Conservation (phyloP, 2,329 filamentous ascomycete species). For the Emericellopsis cladophorae region DNA sequence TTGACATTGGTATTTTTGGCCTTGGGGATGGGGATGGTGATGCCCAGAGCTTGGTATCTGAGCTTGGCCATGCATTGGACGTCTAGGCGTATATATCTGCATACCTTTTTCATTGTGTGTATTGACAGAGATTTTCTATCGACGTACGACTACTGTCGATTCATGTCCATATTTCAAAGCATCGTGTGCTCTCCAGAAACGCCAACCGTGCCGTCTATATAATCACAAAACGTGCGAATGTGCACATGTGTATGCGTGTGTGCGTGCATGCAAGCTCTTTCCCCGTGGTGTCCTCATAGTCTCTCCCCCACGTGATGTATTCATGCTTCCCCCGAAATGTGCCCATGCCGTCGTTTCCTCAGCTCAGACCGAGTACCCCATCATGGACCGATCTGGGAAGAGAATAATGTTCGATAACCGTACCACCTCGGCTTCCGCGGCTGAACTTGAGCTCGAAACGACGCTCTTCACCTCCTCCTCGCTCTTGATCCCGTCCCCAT, state of each 20-base stretch:
- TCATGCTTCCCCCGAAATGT: too few relatives aligned
- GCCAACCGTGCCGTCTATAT: not conserved
- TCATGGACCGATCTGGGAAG: slow-evolving; percentile 34
- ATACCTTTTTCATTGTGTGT: too few relatives aligned
- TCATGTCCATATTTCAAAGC: too few relatives aligned
- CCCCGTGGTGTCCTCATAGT: too few relatives aligned
- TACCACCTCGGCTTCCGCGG: slow-evolving; percentile 38
- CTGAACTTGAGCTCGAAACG: slow-evolving; percentile 13
- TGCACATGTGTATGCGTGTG: not conserved
- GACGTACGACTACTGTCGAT: not conserved
- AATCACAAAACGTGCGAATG: not conserved
- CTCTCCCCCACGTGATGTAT: not conserved
- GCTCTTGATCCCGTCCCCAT: slow-evolving; percentile 7
- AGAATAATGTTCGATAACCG: slow-evolving; percentile 43
- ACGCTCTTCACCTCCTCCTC: slow-evolving; percentile 10
- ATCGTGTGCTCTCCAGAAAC: too few relatives aligned
- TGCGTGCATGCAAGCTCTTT: too few relatives aligned
- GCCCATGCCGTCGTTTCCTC: too few relatives aligned
- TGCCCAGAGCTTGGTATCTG: slow-evolving; percentile 7
- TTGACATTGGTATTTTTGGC: slow-evolving; percentile 29
- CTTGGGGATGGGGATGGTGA: slow-evolving; percentile 5
- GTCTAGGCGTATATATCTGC: too few relatives aligned
- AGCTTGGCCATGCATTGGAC: slow-evolving; percentile 7
- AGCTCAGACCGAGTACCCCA: slow-evolving; percentile 5
- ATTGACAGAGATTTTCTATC: too few relatives aligned